Evolutionary conservation across 140 eudicot genomes (phyloP), one percentile per base, ranked within the genome.

Genomic region (Bidens hawaiensis): DNA sequence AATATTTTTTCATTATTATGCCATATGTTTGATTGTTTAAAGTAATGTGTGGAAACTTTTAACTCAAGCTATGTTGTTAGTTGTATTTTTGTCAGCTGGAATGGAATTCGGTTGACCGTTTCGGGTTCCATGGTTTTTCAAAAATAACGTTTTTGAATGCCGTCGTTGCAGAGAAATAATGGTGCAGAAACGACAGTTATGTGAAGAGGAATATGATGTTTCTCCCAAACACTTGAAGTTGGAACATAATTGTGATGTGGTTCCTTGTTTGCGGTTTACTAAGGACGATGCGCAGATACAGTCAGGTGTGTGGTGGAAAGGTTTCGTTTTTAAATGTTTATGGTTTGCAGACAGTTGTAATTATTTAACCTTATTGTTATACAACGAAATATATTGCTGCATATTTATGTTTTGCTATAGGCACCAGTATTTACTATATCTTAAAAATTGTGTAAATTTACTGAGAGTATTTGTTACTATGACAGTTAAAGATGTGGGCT

Each of bases 151-250:
- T 6, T 52, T 51, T 64, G 51, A 45, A 31, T n/a, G 6, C 5
- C 13, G 27, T 53, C 8, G 27, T 58, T 70, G 79, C 89, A 86
- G 87, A 54, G 57, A 47, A 55, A 78, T 38, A 40, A 86, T 86
- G 95, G 88, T 75, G 8, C 82, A 75, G 16, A 86, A 86, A 56
- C 71, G 95, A 25, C 78, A 85, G 13, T 61, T 75, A 19, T 79
- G 24, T 22, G 88, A 76, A 42, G 82, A 83, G 19, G 72, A 62
- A 3, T 68, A 34, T 66, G 80, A 73, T 49, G 76, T 68, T 75
- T 80, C 90, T 5, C 36, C 77, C 9, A 86, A 86, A 67, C 85
- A 83, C 62, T 72, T 75, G 33, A 86, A 82, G 76, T 47, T 58
- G 51, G 83, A 66, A 23, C 68, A 62, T 42, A 40, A 56, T 65